Percentiles rank a stretch among this genome's conserved stretches.
These are phyloP conservation scores for Pichia californica DNA, from an alignment of 805 yeast species.

Conservation along the genomic window DNA sequence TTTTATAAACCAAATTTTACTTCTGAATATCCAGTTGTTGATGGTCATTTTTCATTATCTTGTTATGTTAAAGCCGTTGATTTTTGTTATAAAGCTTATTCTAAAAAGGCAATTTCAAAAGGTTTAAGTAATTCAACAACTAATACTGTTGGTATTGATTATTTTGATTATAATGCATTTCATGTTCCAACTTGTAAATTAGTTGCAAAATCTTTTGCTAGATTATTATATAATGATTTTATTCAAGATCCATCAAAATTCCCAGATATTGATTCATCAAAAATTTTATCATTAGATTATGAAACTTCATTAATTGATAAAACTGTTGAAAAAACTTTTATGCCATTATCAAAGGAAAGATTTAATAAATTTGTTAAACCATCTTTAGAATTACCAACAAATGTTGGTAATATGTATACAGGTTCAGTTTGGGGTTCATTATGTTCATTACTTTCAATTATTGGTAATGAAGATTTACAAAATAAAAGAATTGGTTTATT, in stretches of 20 bases:
- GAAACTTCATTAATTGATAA: constrained; percentile 77
- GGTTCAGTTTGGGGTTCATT: constrained; percentile 88
- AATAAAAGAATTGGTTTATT: constrained; percentile 84
- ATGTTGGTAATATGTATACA: constrained; percentile 97
- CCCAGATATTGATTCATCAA: constrained; percentile 46
- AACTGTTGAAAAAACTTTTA: constrained; percentile 76
- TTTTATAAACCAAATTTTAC: constrained; percentile 97
- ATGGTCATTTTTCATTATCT: constrained; percentile 90
- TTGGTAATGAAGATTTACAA: constrained; percentile 67
- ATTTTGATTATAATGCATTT: constrained; percentile 91
- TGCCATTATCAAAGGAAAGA: constrained; percentile 65
- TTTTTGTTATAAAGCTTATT: constrained; percentile 74
- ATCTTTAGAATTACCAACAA: constrained; percentile 82
- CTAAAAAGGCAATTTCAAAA: constrained; percentile 59
- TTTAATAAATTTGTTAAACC: constrained; percentile 68
- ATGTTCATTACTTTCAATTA: constrained; percentile 70
- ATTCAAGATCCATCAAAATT: constrained; percentile 58
- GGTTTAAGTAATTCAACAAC: constrained; percentile 39
- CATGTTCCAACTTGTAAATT: constrained; percentile 98
- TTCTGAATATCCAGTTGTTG: constrained; percentile 93
- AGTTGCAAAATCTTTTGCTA: constrained; percentile 87
- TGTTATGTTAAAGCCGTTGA: constrained; percentile 95
- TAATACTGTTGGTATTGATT: constrained; percentile 58
- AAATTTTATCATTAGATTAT: constrained; percentile 51
- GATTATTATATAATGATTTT: constrained; percentile 86